These are phyloP conservation scores for Scheffersomyces stambukii DNA, from an alignment of 1,139 yeast genomes.

Conservation along the genomic window DNA sequence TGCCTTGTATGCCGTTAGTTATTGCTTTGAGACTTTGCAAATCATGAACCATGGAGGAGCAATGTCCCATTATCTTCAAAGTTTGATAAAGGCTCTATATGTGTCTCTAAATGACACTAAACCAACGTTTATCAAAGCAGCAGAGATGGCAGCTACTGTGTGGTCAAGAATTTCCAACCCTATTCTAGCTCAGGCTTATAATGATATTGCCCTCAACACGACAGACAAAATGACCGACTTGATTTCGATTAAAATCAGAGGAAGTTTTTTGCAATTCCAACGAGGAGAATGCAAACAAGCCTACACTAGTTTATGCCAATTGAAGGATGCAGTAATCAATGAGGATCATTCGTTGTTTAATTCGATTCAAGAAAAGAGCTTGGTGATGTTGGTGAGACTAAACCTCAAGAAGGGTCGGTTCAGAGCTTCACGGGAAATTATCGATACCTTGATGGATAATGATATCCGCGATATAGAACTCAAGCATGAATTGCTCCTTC, in stretches of 20 bases:
- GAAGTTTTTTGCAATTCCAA: constrained; percentile 28
- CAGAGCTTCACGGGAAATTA: constrained; percentile 21
- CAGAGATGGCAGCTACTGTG: constrained; percentile 42
- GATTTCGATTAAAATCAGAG: constrained; percentile 35
- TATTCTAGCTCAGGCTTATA: constrained; percentile 41
- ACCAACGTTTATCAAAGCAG: constrained; percentile 39
- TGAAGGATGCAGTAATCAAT: no score
- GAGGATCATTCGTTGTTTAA: constrained; percentile 30
- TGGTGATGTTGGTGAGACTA: constrained; percentile 32
- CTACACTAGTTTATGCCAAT: no score
- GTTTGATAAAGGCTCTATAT: constrained; percentile 50
- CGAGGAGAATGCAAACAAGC: constrained; percentile 37
- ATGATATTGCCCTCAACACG: constrained; percentile 37
- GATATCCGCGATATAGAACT: constrained; percentile 31
- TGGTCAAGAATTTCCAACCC: constrained; percentile 53
- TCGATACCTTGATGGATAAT: constrained; percentile 17
- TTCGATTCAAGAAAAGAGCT: constrained; percentile 32
- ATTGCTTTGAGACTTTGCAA: constrained; percentile 56
- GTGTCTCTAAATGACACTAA: constrained; percentile 43
- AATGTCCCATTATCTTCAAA: constrained; percentile 44
- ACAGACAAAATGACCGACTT: constrained; percentile 36
- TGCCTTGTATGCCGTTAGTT: constrained; percentile 53
- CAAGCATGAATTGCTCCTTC: constrained; percentile 21
- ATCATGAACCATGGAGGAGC: constrained; percentile 48
- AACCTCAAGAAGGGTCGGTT: constrained; percentile 35